Evolutionary conservation across 139 green algal species (phyloP).

Genomic region (Micractinium conductrix): DNA sequence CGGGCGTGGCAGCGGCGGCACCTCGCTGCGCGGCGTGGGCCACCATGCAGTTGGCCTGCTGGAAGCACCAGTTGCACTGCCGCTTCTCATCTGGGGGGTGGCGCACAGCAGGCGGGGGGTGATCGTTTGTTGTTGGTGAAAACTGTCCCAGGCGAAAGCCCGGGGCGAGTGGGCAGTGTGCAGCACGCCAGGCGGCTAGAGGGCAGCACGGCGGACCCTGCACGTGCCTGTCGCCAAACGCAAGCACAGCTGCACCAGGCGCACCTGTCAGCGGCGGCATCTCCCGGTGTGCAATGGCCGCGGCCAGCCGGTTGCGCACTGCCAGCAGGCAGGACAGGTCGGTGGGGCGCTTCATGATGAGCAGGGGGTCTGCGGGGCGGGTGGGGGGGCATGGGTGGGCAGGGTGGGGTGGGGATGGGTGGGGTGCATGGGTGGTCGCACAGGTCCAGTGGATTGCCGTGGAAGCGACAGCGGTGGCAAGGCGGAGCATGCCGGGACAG

Average conservation of each 20-base stretch:
- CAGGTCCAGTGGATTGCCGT: too few relatives aligned
- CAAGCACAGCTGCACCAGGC: neutral
- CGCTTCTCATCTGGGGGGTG: constrained; percentile 28
- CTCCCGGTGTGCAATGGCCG: constrained; percentile 44
- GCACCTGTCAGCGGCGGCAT: constrained; percentile 53
- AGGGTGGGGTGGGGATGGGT: too few relatives aligned
- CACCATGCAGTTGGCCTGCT: constrained; percentile 59
- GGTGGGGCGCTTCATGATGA: constrained; percentile 36
- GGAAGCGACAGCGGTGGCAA: too few relatives aligned
- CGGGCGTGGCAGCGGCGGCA: constrained; percentile 22
- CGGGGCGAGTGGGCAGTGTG: neutral
- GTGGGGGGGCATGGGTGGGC: neutral
- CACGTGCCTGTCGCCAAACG: too few relatives aligned
- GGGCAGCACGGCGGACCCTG: neutral
- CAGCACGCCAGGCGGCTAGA: neutral
- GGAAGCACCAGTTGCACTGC: constrained; percentile 61
- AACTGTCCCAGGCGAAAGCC: too few relatives aligned
- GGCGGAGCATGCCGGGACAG: too few relatives aligned
- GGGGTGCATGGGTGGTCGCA: too few relatives aligned
- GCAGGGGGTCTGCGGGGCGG: constrained; percentile 6
- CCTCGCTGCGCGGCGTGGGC: constrained; percentile 54
- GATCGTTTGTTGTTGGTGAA: neutral
- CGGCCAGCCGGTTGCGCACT: constrained; percentile 70
- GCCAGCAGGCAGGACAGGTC: constrained; percentile 69
- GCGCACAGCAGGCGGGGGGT: neutral